phyloP scores from a whole-genome alignment of 768 basidiomycete genomes.

The Psilocybe azurescens region DNA sequence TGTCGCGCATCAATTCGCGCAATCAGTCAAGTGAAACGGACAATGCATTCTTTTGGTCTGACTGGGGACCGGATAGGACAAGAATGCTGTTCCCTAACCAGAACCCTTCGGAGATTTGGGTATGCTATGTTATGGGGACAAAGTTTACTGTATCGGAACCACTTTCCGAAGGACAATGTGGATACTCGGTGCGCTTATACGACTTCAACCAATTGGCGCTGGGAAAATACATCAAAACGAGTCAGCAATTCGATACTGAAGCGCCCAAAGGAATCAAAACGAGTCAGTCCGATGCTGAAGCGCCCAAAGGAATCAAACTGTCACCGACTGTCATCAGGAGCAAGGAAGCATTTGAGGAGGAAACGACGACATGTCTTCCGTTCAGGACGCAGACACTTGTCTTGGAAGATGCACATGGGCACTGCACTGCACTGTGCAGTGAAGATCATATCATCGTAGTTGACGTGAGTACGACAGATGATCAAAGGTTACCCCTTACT shows the following conservation, averaged over 20 bases:
- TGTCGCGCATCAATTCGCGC: background rate
- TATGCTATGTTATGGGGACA: slow-evolving; percentile 61
- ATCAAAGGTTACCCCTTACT: slow-evolving; percentile 10
- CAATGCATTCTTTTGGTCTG: slow-evolving; percentile 44
- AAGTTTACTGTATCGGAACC: slow-evolving; percentile 40
- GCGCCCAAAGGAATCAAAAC: slow-evolving; percentile 5
- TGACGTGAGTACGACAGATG: slow-evolving; percentile 39
- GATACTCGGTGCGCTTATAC: slow-evolving; percentile 41
- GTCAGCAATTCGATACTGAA: slow-evolving; percentile 1
- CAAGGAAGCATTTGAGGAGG: slow-evolving; percentile 42
- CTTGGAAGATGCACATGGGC: slow-evolving; percentile 28
- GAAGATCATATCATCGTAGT: slow-evolving; percentile 62
- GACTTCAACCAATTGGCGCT: slow-evolving; percentile 57
- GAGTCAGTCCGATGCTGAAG: slow-evolving; percentile 2
- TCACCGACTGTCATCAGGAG: slow-evolving; percentile 25
- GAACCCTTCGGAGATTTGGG: slow-evolving; percentile 52
- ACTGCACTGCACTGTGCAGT: slow-evolving; percentile 51
- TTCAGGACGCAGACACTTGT: slow-evolving; percentile 42
- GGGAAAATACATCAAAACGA: slow-evolving; percentile 27
- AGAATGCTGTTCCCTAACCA: slow-evolving; percentile 42
- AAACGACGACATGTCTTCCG: slow-evolving; percentile 51
- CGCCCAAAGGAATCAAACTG: slow-evolving; percentile 6
- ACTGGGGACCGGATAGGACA: slow-evolving; percentile 56
- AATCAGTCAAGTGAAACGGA: background rate
- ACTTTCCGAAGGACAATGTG: slow-evolving; percentile 13